Evolutionary conservation across 176 grass and related monocot genomes (phyloP).

Genomic region (Hyparrhenia diplandra): DNA sequence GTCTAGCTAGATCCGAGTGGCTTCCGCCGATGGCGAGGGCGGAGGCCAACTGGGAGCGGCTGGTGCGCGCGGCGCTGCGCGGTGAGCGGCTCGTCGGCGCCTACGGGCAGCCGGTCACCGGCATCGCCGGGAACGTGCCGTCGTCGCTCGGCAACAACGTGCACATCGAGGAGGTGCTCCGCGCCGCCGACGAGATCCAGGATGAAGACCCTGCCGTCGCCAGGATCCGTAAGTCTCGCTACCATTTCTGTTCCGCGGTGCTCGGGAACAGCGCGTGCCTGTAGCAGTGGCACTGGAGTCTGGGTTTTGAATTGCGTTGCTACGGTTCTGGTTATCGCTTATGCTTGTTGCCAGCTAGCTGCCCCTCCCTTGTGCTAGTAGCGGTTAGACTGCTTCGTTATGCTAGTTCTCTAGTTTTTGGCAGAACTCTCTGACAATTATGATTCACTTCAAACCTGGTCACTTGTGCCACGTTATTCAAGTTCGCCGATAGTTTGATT

Average conservation of each 20-base stretch:
- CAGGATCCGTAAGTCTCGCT: conserved; percentile 64
- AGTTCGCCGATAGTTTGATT: background rate
- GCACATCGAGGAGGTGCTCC: conserved; percentile 91
- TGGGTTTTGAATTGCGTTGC: background rate
- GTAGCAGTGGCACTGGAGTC: background rate
- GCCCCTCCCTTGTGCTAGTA: background rate
- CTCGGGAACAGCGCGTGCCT: background rate
- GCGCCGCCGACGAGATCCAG: conserved; percentile 93
- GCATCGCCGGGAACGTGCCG: conserved; percentile 74
- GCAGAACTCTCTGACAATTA: background rate
- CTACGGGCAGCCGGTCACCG: conserved; percentile 39
- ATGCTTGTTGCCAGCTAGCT: background rate
- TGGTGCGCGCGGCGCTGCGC: conserved; percentile 75
- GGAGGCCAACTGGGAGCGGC: conserved; percentile 87
- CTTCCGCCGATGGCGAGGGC: conserved; percentile 51
- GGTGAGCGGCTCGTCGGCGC: conserved; percentile 40
- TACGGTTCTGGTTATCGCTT: background rate
- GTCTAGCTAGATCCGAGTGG: conserved; percentile 12
- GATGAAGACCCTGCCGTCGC: conserved; percentile 75
- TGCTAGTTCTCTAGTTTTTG: background rate
- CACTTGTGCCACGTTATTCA: background rate
- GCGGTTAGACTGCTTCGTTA: background rate
- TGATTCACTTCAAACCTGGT: background rate
- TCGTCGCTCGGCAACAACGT: conserved; percentile 68
- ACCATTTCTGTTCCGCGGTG: background rate